Evolutionary conservation across 164 flowering plant genomes (phyloP).

Genomic region (Annona cherimola): DNA sequence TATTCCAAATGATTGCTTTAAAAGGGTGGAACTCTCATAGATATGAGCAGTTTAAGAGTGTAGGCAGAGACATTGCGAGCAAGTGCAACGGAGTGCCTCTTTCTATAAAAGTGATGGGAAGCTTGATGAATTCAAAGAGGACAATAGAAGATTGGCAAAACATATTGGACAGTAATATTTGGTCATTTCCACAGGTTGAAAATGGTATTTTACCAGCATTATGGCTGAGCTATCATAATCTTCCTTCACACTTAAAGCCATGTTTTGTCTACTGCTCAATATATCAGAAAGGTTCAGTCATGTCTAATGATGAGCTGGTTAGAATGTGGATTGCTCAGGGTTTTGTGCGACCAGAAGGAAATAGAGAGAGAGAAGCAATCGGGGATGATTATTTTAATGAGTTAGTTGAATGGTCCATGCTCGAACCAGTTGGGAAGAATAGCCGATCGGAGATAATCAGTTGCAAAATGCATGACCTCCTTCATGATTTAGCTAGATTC

Average conservation of each 20-base stretch:
- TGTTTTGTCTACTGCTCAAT: slow-evolving; percentile 11
- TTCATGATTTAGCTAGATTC: slow-evolving; percentile 8
- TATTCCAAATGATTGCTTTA: slow-evolving; percentile 5
- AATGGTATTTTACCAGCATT: slow-evolving; percentile 4
- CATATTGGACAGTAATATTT: slow-evolving; percentile 6
- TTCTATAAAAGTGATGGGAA: neutral
- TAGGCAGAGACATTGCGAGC: neutral
- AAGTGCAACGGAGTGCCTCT: neutral
- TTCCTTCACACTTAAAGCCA: slow-evolving; percentile 4
- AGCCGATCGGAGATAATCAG: too few relatives aligned
- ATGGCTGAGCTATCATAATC: slow-evolving; percentile 10
- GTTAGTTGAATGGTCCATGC: slow-evolving; percentile 7
- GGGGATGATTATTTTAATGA: slow-evolving; percentile 7
- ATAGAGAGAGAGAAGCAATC: neutral
- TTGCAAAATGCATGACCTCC: slow-evolving; percentile 12
- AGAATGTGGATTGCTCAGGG: slow-evolving; percentile 18
- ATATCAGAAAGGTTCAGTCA: slow-evolving; percentile 5
- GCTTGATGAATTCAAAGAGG: neutral
- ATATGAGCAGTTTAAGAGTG: neutral
- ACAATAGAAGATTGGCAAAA: slow-evolving; percentile 3
- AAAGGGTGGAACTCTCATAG: neutral
- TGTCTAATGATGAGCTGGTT: neutral
- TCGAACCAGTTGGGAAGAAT: neutral
- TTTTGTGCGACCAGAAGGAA: neutral
- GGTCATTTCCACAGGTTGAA: neutral